These are phyloP conservation scores for Delphinella strobiligena DNA, from an alignment of 2,329 filamentous ascomycete genomes.

Conservation along the genomic window DNA sequence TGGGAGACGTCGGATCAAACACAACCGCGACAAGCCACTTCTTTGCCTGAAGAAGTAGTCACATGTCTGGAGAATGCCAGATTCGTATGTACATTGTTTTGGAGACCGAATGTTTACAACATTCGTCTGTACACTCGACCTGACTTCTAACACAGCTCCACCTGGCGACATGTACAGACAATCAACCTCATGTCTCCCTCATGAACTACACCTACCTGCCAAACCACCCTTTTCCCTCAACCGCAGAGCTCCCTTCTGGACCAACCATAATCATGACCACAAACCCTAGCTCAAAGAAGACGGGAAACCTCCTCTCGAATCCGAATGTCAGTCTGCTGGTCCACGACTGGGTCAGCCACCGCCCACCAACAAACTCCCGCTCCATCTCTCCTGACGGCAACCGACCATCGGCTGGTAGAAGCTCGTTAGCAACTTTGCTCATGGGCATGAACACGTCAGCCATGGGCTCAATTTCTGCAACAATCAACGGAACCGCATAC, in stretches of 20 bases:
- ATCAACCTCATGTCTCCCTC: conserved; percentile 81
- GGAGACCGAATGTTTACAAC: no score
- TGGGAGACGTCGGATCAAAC: conserved; percentile 51
- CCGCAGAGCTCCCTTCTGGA: conserved; percentile 35
- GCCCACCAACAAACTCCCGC: conserved; percentile 61
- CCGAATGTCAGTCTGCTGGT: conserved; percentile 87
- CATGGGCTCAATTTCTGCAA: conserved; percentile 78
- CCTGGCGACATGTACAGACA: conserved; percentile 76
- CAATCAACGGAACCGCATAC: conserved; percentile 78
- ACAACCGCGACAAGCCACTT: conserved; percentile 55
- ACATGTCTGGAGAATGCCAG: conserved; percentile 88
- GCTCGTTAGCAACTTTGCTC: conserved; percentile 69
- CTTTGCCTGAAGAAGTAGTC: conserved; percentile 72
- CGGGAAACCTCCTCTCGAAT: conserved; percentile 69
- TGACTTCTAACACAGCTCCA: conserved; percentile 54
- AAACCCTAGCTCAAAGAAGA: conserved; percentile 66
- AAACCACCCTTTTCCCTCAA: conserved; percentile 41
- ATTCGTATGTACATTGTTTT: conserved; percentile 52
- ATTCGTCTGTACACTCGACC: conserved; percentile 1
- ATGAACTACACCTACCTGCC: conserved; percentile 99
- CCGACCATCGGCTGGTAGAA: conserved; percentile 32
- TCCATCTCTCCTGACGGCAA: conserved; percentile 33
- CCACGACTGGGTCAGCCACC: conserved; percentile 94
- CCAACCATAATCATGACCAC: conserved; percentile 82
- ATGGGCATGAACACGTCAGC: conserved; percentile 85